Evolutionary conservation across 805 yeast species (phyloP).

Genomic region (Wickerhamomyces rabaulensis): DNA sequence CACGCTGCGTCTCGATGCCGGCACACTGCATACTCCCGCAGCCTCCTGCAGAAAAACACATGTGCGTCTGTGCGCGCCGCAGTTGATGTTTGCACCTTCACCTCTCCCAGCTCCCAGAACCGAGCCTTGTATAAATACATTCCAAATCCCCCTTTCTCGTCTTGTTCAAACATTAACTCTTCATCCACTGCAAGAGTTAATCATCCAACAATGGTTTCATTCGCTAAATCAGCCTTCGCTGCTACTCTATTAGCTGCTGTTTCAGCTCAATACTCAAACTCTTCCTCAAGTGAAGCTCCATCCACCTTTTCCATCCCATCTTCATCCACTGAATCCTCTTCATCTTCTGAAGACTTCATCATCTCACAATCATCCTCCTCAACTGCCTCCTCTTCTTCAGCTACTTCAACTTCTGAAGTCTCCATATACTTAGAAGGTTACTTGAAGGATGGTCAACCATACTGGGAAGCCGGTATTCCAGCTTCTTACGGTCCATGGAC

Average conservation of each 20-base stretch:
- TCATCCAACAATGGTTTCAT: conserved; percentile 9
- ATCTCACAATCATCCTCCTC: conserved; percentile 16
- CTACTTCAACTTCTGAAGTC: conserved; percentile 9
- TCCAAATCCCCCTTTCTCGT: not conserved
- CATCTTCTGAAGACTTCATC: conserved; percentile 17
- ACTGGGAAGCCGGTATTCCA: conserved; percentile 21
- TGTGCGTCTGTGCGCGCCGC: not conserved
- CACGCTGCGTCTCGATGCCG: not conserved
- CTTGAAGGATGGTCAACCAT: conserved; percentile 22
- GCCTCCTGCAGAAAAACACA: not conserved
- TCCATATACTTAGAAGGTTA: conserved; percentile 23
- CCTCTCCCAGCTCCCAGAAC: not conserved
- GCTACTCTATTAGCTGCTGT: conserved; percentile 9
- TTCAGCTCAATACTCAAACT: conserved; percentile 7
- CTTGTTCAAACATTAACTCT: not conserved
- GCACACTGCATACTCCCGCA: not conserved
- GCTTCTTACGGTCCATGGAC: conserved; percentile 19
- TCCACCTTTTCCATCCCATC: conserved; percentile 8
- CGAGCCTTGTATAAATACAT: not conserved
- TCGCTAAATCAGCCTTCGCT: conserved; percentile 7
- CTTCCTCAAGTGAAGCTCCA: conserved; percentile 6
- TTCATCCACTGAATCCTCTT: conserved; percentile 11
- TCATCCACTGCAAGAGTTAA: not conserved
- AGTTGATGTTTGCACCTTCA: not conserved
- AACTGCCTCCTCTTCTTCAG: conserved; percentile 6